Base-by-base conservation (phyloP, 179 eudicot species). In the Beta corolliflora region DNA sequence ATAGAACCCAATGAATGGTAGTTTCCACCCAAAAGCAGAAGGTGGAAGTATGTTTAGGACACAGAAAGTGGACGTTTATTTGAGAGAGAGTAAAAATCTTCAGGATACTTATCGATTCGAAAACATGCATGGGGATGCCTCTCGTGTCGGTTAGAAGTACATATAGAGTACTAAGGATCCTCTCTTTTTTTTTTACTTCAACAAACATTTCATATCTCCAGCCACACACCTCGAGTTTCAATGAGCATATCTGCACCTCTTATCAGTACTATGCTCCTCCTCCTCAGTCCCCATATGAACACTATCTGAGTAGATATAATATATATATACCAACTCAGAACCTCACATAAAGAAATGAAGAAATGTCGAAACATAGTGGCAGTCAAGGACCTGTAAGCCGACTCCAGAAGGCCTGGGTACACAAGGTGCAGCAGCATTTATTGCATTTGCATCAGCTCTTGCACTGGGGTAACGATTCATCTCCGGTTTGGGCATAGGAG, bases 371-470 rank as follows among this genome's bases (percentile, higher is more conserved):
- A 46, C 76, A 75, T 9, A 75, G 44, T 46, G 61, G 29, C 14
- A 52, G 65, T n/a, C 65, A 50, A 21, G 65, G 63, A 76, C 80
- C 84, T 80, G 83, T 80, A 78, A 55, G 8, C 80, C 84, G 19
- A 81, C 69, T 85, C 90, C 85, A 69, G 77, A 70, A 78, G 73
- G 75, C 77, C 85, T 83, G 63, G 63, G 67, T 56, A 72, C 68
- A 73, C 78, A 36, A 36, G 41, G 4, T 36, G 41, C 79, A 83
- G 71, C 90, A 71, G 63, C 82, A 60, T 84, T 77, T 78, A 75
- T 77, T 68, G 75, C 79, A 76, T 79, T 82, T 83, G 86, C 84
- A 75, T 86, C 79, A 71, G 81, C 64, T 83, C 80, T 83, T 13
- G 71, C 86, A 76, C 78, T 76, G 69, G 77, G 61, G 76, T 72